These are phyloP conservation scores for Aspergillus fijiensis DNA, from an alignment of 2,329 filamentous ascomycete species.

Conservation along the genomic window DNA sequence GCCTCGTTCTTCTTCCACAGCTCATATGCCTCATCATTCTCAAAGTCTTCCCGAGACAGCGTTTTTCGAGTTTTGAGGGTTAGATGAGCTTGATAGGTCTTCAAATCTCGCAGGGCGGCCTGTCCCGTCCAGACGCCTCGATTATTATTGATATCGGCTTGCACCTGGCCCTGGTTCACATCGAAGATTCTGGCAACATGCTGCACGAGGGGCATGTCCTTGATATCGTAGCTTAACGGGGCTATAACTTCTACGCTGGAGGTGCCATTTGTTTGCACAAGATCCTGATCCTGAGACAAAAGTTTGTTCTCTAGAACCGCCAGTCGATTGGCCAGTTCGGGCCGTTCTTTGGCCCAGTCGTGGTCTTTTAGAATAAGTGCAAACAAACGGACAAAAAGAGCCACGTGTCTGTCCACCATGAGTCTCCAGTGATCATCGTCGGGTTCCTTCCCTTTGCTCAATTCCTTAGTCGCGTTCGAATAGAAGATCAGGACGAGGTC, in stretches of 20 bases:
- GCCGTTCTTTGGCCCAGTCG: slow-evolving; percentile 79
- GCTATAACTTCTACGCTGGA: slow-evolving; percentile 75
- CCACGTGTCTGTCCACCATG: slow-evolving; percentile 90
- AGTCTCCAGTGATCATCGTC: slow-evolving; percentile 88
- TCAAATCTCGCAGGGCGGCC: slow-evolving; percentile 84
- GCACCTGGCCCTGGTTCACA: slow-evolving; percentile 73
- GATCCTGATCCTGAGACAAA: slow-evolving; percentile 87
- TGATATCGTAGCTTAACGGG: slow-evolving; percentile 85
- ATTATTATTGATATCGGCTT: slow-evolving; percentile 82
- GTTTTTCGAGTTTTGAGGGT: slow-evolving; percentile 76
- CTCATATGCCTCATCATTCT: slow-evolving; percentile 82
- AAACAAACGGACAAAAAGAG: slow-evolving; percentile 86
- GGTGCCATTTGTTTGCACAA: slow-evolving; percentile 64
- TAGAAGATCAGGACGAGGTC: slow-evolving; percentile 95
- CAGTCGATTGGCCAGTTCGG: slow-evolving; percentile 77
- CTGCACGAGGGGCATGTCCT: slow-evolving; percentile 93
- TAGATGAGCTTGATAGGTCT: slow-evolving; percentile 86
- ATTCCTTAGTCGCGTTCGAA: slow-evolving; percentile 86
- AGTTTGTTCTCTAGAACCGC: slow-evolving; percentile 88
- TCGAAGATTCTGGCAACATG: slow-evolving; percentile 84
- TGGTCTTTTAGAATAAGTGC: slow-evolving; percentile 76
- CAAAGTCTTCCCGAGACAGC: slow-evolving; percentile 81
- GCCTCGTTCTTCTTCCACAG: slow-evolving; percentile 89
- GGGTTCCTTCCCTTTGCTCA: slow-evolving; percentile 71
- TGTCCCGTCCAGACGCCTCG: slow-evolving; percentile 85